Evolutionary conservation across 2,329 filamentous ascomycete genomes (phyloP).

Genomic region (Verticillium klebahnii): DNA sequence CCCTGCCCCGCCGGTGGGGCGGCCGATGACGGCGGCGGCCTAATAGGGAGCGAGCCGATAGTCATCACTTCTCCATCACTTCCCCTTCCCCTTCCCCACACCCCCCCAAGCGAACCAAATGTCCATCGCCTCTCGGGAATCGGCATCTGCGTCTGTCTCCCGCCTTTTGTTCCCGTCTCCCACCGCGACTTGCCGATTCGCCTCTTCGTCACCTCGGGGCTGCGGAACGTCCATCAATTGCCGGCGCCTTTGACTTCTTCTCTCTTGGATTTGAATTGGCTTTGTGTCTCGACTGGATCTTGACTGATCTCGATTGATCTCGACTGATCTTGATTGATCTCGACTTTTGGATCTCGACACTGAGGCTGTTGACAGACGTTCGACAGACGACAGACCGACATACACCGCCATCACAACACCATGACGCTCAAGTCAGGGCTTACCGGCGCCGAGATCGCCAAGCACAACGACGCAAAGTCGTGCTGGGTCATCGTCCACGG

Average conservation of each 20-base stretch:
- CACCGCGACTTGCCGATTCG: neutral
- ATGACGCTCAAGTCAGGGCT: conserved; percentile 35
- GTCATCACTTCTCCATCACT: conserved; percentile 8
- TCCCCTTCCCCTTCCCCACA: neutral
- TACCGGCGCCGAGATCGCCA: conserved; percentile 46
- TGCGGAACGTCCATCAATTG: neutral
- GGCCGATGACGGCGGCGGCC: conserved; percentile 2
- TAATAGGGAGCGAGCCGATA: conserved; percentile 15
- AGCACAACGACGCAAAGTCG: conserved; percentile 77
- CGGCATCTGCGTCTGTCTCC: neutral
- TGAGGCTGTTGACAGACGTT: neutral
- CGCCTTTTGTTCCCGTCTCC: neutral
- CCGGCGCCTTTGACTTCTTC: neutral
- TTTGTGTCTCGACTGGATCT: neutral
- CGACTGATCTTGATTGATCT: no score
- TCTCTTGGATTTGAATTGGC: neutral
- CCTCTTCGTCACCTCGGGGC: neutral
- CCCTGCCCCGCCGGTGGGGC: neutral
- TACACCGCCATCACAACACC: conserved; percentile 8
- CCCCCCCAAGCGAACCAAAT: neutral
- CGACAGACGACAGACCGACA: neutral
- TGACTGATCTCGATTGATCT: no score
- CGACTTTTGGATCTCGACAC: neutral
- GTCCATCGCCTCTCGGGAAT: neutral
- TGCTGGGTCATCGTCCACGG: conserved; percentile 92